Base-by-base conservation (phyloP, 2,329 filamentous ascomycete genomes). In the Exophiala dermatitidis region DNA sequence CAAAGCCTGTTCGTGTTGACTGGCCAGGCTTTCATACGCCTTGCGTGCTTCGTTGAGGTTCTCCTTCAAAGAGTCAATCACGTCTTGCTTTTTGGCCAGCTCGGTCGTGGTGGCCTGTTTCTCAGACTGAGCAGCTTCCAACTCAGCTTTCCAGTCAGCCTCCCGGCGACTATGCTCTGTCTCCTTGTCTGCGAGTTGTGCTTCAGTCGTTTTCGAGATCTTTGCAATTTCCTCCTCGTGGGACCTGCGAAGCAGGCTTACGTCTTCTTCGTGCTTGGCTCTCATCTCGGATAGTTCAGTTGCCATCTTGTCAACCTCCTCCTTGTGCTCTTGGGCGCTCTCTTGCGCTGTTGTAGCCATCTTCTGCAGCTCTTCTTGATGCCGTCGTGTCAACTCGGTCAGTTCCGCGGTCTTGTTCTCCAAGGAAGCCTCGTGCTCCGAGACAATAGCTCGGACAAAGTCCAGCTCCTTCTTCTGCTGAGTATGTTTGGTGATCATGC, bases 121-220 rank as follows among this genome's bases (percentile, higher is more conserved):
- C 28, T 60, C 57, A 10, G 40, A 49, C n/a, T 58, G 53, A 29
- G 63, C 64, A 9, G 46, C 41, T 19, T 65, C 60, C 44, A 49
- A 9, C 38, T 57, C 51, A 5, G 7, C 45, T 30, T 50, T 48
- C 26, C 66, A 55, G 26, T 65, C 64, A 26, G 50, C 46, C 31
- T 66, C 65, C 41, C 70, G 49, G 29, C 67, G 63, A 19, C 62
- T 61, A 53, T 71, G 64, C 34, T 69, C 68, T 10, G 61, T 62
- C 41, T 69, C 66, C 30, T 72, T 54, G 9, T 66, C 66, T n/a
- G 62, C 51, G 45, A 70, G 62, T 50, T 66, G 68, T 12, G 61
- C 60, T 28, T 66, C 62, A 30, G 69, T 58, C 38, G 67, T 62
- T 9, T 64, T 56, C 31, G 65, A 34, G 19, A 56, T 12, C 34